Evolutionary conservation across 306 rosid species (phyloP).

Genomic region (Malus asiatica): DNA sequence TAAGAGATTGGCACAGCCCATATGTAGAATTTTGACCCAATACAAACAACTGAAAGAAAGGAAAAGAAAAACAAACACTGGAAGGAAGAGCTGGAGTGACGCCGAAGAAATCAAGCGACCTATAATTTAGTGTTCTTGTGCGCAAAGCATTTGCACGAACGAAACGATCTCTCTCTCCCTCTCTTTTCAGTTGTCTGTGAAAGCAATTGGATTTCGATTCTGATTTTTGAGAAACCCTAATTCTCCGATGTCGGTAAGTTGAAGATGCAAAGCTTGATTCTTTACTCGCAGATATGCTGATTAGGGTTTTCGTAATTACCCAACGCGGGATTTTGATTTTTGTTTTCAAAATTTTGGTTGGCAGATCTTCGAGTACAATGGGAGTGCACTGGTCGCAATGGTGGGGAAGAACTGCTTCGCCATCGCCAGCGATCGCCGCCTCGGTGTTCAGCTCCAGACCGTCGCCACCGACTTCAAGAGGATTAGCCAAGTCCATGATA

Average conservation of each 20-base stretch:
- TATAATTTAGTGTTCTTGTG: neutral
- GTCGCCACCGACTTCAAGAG: constrained; percentile 92
- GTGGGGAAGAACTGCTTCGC: constrained; percentile 98
- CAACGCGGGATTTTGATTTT: neutral
- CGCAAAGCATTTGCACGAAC: neutral
- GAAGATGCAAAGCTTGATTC: neutral
- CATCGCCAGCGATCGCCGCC: constrained; percentile 91
- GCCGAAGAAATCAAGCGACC: constrained; percentile 2
- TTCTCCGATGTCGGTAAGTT: constrained; percentile 31
- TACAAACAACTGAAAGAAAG: neutral
- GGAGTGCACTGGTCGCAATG: constrained; percentile 90
- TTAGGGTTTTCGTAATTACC: neutral
- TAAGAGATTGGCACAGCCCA: neutral
- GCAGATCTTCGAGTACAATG: constrained; percentile 93
- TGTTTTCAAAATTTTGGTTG: neutral
- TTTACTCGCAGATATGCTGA: neutral
- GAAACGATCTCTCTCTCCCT: constrained; percentile 6
- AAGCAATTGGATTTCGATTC: neutral
- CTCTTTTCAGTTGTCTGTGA: neutral
- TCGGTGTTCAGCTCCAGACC: constrained; percentile 96
- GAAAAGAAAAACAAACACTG: neutral
- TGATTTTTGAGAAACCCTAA: neutral
- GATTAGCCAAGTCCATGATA: constrained; percentile 64
- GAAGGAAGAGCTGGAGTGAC: constrained; percentile 9
- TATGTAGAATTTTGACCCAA: neutral